A percentile compares a stretch with the other conserved stretches of the same genome.
Conservation (phyloP, 2,329 filamentous ascomycete genomes). For the Arthrobotrys musiformis region DNA sequence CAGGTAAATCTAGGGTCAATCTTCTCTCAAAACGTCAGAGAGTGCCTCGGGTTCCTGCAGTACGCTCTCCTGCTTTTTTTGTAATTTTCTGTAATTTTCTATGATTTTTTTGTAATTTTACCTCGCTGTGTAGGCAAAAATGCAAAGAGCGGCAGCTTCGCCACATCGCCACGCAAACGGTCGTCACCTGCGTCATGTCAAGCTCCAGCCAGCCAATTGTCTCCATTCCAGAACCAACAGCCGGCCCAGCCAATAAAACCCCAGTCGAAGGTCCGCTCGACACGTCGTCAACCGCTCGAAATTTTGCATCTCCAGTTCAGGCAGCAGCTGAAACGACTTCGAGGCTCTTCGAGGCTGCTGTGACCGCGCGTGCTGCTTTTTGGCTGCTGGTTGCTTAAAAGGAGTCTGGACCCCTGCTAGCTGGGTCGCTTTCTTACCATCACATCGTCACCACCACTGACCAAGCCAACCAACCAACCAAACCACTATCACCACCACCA, state of each 20-base stretch:
- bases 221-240: not conserved
- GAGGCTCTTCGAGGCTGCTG: conserved; percentile 31
- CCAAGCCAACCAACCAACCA: no score
- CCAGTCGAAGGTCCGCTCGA: conserved; percentile 25
- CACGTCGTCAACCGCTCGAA: conserved; percentile 37
- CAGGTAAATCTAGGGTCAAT: no score
- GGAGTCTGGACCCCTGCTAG: conserved; percentile 11
- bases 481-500: not conserved
- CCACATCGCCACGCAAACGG: conserved; percentile 22
- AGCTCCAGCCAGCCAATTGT: no score
- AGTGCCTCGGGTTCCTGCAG: no score
- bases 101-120: no score
- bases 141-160: not conserved
- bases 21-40: no score
- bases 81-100: no score
- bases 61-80: no score
- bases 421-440: not conserved
- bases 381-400: not conserved
- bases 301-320: conserved; percentile 17
- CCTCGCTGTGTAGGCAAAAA: no score
- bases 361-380: conserved; percentile 33
- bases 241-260: conserved; percentile 7
- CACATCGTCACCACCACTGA: not conserved
- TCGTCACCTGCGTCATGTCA: conserved; percentile 3
- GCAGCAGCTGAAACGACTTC: not conserved